A percentile compares a stretch with the other conserved stretches of the same genome.
These are phyloP conservation scores for Actinidia polygama DNA, from an alignment of 179 eudicot genomes.

Conservation along the genomic window DNA sequence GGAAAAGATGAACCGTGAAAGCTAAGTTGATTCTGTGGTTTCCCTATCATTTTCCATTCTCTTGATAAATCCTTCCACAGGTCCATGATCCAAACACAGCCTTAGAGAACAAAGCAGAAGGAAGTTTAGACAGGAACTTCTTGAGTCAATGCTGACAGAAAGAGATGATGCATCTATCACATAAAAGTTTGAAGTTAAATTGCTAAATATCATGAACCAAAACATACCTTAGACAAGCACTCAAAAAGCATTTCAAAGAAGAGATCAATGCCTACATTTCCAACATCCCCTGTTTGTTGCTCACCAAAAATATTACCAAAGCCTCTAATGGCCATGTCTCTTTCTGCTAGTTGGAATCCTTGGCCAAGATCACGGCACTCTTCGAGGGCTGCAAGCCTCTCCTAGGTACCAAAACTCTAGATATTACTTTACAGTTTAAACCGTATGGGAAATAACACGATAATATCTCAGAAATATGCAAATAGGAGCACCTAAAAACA, in stretches of 20 bases:
- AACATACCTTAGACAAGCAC: constrained; percentile 84
- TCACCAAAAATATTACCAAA: constrained; percentile 98
- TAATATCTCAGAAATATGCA: neutral
- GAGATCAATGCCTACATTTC: constrained; percentile 96
- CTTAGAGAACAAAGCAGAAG: constrained; percentile 4
- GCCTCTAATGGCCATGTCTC: constrained; percentile 97
- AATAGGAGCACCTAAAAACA: neutral
- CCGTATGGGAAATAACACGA: neutral
- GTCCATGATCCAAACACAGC: too few relatives aligned
- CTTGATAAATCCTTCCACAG: too few relatives aligned
- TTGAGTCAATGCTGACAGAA: neutral
- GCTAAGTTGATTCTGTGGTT: too few relatives aligned
- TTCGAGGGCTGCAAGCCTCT: constrained; percentile 94
- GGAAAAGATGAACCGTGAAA: too few relatives aligned
- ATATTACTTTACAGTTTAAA: constrained; percentile 4
- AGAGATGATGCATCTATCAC: constrained; percentile 5
- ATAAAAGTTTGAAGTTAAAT: neutral
- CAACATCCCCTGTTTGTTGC: constrained; percentile 97
- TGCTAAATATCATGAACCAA: neutral
- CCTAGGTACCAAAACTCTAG: constrained; percentile 44
- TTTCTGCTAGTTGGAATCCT: constrained; percentile 97
- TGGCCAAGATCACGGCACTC: constrained; percentile 94
- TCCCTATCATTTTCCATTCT: too few relatives aligned
- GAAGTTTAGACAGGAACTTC: neutral
- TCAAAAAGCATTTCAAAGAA: constrained; percentile 98